Evolutionary conservation across 2,329 filamentous ascomycete genomes (phyloP).

Genomic region (Fusarium miscanthi): DNA sequence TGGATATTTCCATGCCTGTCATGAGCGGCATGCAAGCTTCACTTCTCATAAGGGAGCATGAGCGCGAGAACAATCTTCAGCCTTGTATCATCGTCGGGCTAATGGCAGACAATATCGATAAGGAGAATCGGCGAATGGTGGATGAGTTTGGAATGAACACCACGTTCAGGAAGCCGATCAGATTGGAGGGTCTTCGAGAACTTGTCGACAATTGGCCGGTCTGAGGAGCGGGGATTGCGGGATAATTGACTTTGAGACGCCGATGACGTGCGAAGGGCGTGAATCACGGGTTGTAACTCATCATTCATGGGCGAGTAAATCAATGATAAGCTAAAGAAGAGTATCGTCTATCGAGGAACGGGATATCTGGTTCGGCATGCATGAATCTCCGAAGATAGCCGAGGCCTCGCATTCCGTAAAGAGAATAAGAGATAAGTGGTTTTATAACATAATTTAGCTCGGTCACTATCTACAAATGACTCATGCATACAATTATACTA

Average conservation of each 20-base stretch:
- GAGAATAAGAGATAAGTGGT: background rate
- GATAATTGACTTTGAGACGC: background rate
- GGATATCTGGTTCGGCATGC: background rate
- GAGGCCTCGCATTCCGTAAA: background rate
- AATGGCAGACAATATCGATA: background rate
- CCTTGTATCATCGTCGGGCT: conserved; percentile 7
- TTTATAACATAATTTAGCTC: background rate
- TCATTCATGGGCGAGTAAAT: background rate
- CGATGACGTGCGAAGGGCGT: background rate
- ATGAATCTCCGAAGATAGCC: background rate
- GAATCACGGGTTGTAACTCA: background rate
- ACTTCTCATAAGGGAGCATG: background rate
- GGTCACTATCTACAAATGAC: background rate
- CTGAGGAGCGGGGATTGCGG: background rate
- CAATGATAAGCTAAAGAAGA: background rate
- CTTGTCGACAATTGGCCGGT: background rate
- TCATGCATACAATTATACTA: background rate
- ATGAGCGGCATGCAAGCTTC: conserved; percentile 9
- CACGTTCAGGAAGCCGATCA: background rate
- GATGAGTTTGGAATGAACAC: background rate
- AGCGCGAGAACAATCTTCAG: background rate
- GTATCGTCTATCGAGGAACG: rapidly evolving
- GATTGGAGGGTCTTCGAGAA: background rate
- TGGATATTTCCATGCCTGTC: conserved; percentile 15
- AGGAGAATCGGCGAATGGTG: background rate